Base-by-base conservation (phyloP, 495 filamentous ascomycete species). In the Immersiella caudata region DNA sequence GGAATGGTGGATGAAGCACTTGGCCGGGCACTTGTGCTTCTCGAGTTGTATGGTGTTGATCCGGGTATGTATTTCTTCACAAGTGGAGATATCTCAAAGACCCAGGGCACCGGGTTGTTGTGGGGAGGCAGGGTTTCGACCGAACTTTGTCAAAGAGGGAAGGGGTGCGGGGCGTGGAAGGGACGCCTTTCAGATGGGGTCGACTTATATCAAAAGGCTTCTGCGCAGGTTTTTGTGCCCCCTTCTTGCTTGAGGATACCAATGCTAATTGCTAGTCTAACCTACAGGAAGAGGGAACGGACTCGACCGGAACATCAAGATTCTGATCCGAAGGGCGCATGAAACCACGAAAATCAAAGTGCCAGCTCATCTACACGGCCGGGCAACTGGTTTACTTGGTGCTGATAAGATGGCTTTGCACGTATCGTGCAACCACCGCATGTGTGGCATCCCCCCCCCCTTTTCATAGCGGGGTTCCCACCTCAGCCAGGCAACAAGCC, bases 401-500 rank as follows among this genome's bases (percentile, higher is more conserved):
- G 22, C 54, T 33, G 29, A 33, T 33, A 33, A 33, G 29, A 33
- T 8, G 29, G 4, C 4, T 33, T 8, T 33, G 29, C 29, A 33
- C 8, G 4, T 26, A 27, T 24, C 54, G n/a, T 57, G 54, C 54
- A 57, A 57, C 54, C 54, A 57, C 18, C 7, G 1, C 6, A 2
- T 14, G 0, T 57, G 54, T 57, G 54, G 54, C 54, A 21, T 57
- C 54, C 54, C 54, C 54, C 54, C 54, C 40, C 54, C 54, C 54
- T 12, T 57, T 57, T 27, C 22, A 27, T 57, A 9, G 54, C 54
- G 54, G 54, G 54, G 54, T 57, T 22, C 7, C 29, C 29, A 33
- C 8, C 29, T 33, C 29, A 25, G 54, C 51, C 54, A 57, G 54
- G 54, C 54, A 57, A 57, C 54, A 21, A 27, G 22, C 54, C 51